Evolutionary conservation across 495 filamentous ascomycete genomes (phyloP).

Genomic region (Penicillium ucsense): DNA sequence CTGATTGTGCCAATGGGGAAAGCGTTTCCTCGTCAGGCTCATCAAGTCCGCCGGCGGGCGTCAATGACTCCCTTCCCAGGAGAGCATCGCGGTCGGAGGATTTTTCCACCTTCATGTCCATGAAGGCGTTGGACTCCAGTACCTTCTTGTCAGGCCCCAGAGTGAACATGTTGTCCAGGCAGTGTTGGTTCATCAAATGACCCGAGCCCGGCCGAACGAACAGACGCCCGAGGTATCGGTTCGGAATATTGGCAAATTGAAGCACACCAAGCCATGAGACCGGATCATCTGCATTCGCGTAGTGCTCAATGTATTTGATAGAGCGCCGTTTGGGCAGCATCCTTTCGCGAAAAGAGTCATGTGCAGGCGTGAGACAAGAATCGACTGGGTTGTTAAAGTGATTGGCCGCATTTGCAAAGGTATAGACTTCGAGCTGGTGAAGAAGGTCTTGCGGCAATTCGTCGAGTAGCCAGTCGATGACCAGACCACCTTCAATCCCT

Average conservation of each 20-base stretch:
- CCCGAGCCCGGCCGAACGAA: constrained; percentile 59
- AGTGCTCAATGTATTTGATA: constrained; percentile 75
- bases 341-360: background rate
- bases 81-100: background rate
- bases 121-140: constrained; percentile 23
- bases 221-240: constrained; percentile 64
- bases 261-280: constrained; percentile 70
- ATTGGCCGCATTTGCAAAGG: constrained; percentile 76
- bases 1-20: background rate
- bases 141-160: constrained; percentile 19
- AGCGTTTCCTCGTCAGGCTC: constrained; percentile 2
- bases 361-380: constrained; percentile 7
- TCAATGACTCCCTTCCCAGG: background rate
- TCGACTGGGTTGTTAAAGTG: constrained; percentile 75
- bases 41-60: background rate
- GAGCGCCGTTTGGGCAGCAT: background rate
- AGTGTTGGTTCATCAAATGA: constrained; percentile 74
- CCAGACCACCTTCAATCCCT: constrained; percentile 63
- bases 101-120: constrained; percentile 22
- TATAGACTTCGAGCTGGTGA: constrained; percentile 70
- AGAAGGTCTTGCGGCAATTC: constrained; percentile 62
- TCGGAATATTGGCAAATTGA: constrained; percentile 40
- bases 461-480: constrained; percentile 70
- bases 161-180: constrained; percentile 69
- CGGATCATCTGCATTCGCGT: constrained; percentile 67